These are phyloP conservation scores for Ziziphus jujuba DNA, from an alignment of 306 rosid species.

Conservation along the genomic window DNA sequence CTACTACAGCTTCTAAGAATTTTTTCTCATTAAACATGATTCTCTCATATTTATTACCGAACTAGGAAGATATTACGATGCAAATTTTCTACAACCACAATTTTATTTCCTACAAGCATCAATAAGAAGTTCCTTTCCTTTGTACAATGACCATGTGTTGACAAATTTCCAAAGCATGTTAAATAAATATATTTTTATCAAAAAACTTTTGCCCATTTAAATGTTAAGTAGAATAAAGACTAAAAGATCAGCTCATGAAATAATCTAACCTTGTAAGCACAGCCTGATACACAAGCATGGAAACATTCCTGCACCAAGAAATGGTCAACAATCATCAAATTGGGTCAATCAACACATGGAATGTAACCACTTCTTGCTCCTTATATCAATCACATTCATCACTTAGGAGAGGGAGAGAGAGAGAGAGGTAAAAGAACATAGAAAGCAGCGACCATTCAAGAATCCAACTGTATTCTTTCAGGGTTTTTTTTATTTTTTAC, in stretches of 20 bases:
- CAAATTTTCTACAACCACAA: background rate
- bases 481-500: too few species aligned
- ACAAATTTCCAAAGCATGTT: background rate
- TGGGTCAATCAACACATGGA: constrained; percentile 8
- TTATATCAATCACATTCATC: too few species aligned
- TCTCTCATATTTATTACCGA: too few species aligned
- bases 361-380: background rate
- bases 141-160: too few species aligned
- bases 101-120: background rate
- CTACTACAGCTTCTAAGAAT: too few species aligned
- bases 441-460: too few species aligned
- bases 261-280: constrained; percentile 83
- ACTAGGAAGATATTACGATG: background rate
- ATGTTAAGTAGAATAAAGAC: background rate
- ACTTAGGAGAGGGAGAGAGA: too few species aligned
- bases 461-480: too few species aligned
- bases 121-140: background rate
- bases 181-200: too few species aligned
- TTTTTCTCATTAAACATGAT: too few species aligned
- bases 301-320: constrained; percentile 69
- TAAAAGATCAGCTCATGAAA: background rate
- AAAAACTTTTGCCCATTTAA: background rate
- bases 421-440: too few species aligned
- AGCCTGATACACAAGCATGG: constrained; percentile 86
- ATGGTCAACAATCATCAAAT: constrained; percentile 24